Base-by-base conservation (phyloP, 2,329 filamentous ascomycete genomes). In the Ceratocystis colombiana region DNA sequence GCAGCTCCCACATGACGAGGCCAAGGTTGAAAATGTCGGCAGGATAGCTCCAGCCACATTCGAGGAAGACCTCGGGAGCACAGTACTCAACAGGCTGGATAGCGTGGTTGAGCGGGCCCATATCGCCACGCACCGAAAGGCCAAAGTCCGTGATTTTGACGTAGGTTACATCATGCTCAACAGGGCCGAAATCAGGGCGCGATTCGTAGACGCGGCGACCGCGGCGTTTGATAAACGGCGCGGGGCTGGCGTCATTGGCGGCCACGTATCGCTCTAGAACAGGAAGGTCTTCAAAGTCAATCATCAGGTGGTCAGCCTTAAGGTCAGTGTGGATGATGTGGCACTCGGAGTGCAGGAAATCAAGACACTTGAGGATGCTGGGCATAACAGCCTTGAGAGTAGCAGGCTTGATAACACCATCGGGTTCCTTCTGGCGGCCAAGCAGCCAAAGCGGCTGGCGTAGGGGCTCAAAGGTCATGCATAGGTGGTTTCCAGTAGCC, bases 311-410 rank as follows among this genome's bases (percentile, higher is more conserved):
- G 69, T 76, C 76, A 1, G 71, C 71, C 64, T 78, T 79, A 66
- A 80, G 77, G 61, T 79, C 76, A 75, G 76, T 79, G 70, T 80
- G 78, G 25, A 78, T 73, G 66, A 80, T 70, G 45, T 75, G 74
- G 71, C 74, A 76, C 69, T 78, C 74, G 3, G 72, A 73, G 68
- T 79, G 77, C 48, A 79, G 69, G 37, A 71, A 73, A 61, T 79
- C 76, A 3, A 79, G 73, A 20, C 76, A 77, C 46, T 73, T 73
- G 25, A 79, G 75, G 12, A 72, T 68, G 33, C 69, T 70, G 15
- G 66, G 66, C 33, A 80, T 71, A 46, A 74, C 72, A 25, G 68
- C 68, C 68, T 74, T 76, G 12, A 79, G 70, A 17, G 79, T 70
- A 25, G 74, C 71, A 10, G 66, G 66, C 41, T 74, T 70, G 12